phyloP scores from a whole-genome alignment of 208 protist genomes.

The Strigomonas culicis region DNA sequence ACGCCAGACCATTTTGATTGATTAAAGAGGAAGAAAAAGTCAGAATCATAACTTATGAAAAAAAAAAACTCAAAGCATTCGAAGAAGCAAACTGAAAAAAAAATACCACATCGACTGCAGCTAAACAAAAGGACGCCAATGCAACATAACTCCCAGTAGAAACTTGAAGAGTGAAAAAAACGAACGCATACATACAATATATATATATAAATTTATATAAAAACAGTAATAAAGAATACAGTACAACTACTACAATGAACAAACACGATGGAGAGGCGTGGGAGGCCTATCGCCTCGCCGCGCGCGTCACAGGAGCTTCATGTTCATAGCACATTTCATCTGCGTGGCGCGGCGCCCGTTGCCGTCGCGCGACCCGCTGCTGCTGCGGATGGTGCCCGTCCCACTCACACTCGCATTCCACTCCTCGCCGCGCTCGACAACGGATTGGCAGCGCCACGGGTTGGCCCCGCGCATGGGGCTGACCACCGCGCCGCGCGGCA shows the following conservation, averaged over 20 bases:
- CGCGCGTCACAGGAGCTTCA: background rate
- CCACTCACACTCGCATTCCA: too few species aligned
- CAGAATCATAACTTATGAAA: background rate
- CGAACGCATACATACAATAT: background rate
- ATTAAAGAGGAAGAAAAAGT: background rate
- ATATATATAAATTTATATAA: background rate
- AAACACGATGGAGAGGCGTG: background rate
- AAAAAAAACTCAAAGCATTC: constrained; percentile 1
- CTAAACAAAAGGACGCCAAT: constrained; percentile 5
- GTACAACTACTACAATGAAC: background rate
- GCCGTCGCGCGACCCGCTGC: background rate
- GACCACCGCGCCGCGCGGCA: too few species aligned
- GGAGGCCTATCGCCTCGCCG: too few species aligned
- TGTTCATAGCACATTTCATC: background rate
- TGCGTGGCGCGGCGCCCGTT: background rate
- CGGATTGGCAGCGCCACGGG: background rate
- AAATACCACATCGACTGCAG: background rate
- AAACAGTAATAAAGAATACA: constrained; percentile 1
- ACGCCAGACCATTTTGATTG: too few species aligned
- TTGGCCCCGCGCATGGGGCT: background rate
- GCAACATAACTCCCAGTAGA: background rate
- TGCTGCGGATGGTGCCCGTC: background rate
- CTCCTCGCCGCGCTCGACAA: too few species aligned
- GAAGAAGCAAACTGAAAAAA: constrained; percentile 12
- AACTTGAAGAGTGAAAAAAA: constrained; percentile 1